phyloP scores from a whole-genome alignment of 805 yeast genomes.

The Metschnikowia bowlesiae region DNA sequence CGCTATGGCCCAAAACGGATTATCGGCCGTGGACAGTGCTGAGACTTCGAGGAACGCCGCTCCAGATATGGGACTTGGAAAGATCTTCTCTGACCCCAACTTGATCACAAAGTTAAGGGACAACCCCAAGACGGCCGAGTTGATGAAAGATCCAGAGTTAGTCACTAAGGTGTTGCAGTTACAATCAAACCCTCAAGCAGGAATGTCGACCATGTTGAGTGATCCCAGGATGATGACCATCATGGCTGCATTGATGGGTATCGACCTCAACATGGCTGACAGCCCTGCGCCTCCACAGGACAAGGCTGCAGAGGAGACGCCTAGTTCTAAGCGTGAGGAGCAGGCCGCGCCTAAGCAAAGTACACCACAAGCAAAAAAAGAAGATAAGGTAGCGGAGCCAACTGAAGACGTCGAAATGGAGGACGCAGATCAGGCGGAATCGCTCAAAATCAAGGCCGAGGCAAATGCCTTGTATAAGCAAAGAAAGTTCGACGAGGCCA shows the following conservation, averaged over 20 bases:
- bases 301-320: constrained; percentile 12
- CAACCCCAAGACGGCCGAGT: constrained; percentile 83
- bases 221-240: constrained; percentile 89
- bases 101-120: constrained; percentile 67
- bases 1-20: constrained; percentile 82
- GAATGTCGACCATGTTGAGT: constrained; percentile 61
- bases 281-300: constrained; percentile 6
- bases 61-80: constrained; percentile 73
- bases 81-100: constrained; percentile 76
- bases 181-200: constrained; percentile 69
- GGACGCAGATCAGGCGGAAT: constrained; percentile 41
- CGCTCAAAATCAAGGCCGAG: constrained; percentile 70
- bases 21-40: constrained; percentile 64
- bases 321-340: constrained; percentile 11
- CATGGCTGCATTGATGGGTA: constrained; percentile 80
- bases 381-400: constrained; percentile 5
- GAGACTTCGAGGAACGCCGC: constrained; percentile 46
- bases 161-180: constrained; percentile 62
- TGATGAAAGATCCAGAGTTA: constrained; percentile 83
- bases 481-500: constrained; percentile 89
- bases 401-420: constrained; percentile 35
- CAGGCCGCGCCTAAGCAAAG: constrained; percentile 10
- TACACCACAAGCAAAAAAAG: constrained; percentile 1
- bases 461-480: constrained; percentile 86
- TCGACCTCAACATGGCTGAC: constrained; percentile 54